A percentile compares a stretch with the other conserved stretches of the same genome.
phyloP scores from a whole-genome alignment of 176 grass and related monocot genomes.

The Oryza meridionalis region DNA sequence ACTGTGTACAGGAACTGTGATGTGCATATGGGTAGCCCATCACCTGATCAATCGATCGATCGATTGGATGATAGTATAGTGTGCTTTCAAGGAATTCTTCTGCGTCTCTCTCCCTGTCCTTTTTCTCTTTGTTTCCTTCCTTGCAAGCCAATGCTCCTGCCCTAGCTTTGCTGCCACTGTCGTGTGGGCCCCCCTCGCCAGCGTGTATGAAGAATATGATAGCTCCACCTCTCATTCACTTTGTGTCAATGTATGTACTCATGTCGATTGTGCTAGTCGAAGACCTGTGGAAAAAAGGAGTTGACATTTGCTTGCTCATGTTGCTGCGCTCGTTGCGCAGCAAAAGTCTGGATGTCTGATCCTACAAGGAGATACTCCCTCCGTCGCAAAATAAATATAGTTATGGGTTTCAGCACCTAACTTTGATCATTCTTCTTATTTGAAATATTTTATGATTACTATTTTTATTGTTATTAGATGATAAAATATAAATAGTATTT shows the following conservation, averaged over 20 bases:
- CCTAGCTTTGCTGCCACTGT: conserved; percentile 5
- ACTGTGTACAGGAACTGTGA: neutral
- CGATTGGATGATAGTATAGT: neutral
- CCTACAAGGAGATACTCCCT: no score
- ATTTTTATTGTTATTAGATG: no score
- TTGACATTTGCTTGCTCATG: neutral
- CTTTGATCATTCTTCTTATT: no score
- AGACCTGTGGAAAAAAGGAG: neutral
- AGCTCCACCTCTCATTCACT: conserved; percentile 21
- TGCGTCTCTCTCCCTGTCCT: neutral
- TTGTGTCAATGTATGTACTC: conserved; percentile 16
- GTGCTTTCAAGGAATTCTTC: neutral
- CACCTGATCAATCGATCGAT: conserved; percentile 2
- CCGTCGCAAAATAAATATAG: no score
- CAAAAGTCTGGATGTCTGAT: neutral
- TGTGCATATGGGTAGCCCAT: conserved; percentile 1
- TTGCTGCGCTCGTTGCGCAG: neutral
- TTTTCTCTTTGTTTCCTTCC: neutral
- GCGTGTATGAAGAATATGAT: neutral
- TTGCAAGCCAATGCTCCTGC: conserved; percentile 26
- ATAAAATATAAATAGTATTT: no score
- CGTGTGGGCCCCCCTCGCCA: neutral
- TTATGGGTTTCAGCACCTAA: no score
- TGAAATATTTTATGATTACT: no score
- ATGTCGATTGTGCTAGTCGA: neutral